These are phyloP conservation scores for Sclerotinia sclerotiorum DNA, from an alignment of 2,329 filamentous ascomycete genomes.

Conservation along the genomic window DNA sequence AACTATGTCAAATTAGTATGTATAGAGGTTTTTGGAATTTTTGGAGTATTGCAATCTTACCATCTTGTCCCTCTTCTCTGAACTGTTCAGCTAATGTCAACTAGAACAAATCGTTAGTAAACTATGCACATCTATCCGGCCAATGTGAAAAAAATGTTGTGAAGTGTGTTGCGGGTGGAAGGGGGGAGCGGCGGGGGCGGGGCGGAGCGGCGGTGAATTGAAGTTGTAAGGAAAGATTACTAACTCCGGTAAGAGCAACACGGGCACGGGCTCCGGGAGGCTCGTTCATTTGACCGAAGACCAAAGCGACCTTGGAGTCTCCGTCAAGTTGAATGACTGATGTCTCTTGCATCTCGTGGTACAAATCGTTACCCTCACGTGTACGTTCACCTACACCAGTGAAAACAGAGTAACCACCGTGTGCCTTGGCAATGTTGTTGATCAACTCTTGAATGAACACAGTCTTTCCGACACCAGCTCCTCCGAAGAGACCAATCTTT, in stretches of 20 bases:
- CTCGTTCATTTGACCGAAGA: constrained; percentile 99
- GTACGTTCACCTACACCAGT: constrained; percentile 99
- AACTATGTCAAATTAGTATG: constrained; percentile 54
- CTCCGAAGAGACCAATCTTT: constrained; percentile 99
- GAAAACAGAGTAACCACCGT: constrained; percentile 99
- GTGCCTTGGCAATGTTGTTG: constrained; percentile 99
- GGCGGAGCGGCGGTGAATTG: too few species aligned
- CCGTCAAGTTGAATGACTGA: constrained; percentile 99
- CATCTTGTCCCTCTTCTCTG: constrained; percentile 80
- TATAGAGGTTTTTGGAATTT: neutral
- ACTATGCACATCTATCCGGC: neutral
- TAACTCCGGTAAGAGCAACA: constrained; percentile 87
- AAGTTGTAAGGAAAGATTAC: too few species aligned
- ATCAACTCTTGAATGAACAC: constrained; percentile 99
- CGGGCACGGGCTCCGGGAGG: constrained; percentile 98
- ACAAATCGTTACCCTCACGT: constrained; percentile 99
- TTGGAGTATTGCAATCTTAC: constrained; percentile 35
- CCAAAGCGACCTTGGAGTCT: constrained; percentile 98
- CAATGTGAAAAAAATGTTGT: neutral
- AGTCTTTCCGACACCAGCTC: constrained; percentile 99
- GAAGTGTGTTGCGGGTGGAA: neutral
- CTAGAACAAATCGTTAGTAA: constrained; percentile 4
- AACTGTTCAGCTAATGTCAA: constrained; percentile 79
- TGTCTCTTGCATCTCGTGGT: constrained; percentile 99
- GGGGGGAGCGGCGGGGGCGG: too few species aligned